Evolutionary conservation across 768 basidiomycete genomes (phyloP), one percentile per base, ranked within the genome.

Genomic region (Naganishia vaughanmartiniae): DNA sequence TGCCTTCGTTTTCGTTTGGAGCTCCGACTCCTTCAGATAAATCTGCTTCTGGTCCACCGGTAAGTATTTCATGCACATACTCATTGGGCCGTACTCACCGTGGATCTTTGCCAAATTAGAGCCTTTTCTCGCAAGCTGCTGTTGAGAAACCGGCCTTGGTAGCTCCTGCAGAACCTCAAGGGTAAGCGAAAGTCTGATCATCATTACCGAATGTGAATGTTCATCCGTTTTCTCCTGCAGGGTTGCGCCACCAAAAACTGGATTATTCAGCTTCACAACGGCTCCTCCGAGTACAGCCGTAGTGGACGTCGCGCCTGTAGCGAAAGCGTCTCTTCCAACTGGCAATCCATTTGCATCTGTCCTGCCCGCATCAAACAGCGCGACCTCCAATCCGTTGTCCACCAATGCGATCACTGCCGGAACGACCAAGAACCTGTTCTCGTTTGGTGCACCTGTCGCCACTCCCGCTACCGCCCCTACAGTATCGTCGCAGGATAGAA

Each of bases 301-400:
- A 26, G 1, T 42, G 14, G 42, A 42, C n/a, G 30, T 46, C 14
- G 11, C 30, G 9, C 60, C 60, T 26, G 24, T 26, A 9, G 60
- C 42, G 10, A 42, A 36, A 28, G 39, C 60, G 2, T 45, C 60
- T n/a, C 42, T 63, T 17, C 60, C 60, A 3, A 42, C 28, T 45
- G 60, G 60, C 7, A 63, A 63, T 45, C 60, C 60, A 7, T 63
- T 63, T 46, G 60, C 39, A 46, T 42, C 60, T 63, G 42, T 63
- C 17, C 10, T 2, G 15, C 42, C 60, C 14, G 30, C 42, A 12
- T 30, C 60, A 21, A 28, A 24, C 24, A 63, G 15, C 21, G 33
- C 31, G 4, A 31, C 31, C 3, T n/a, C 30, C 4, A n/a, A 21
- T 30, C 7, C 60, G 4, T 14, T 11, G 39, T 33, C 57, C 19